These are phyloP conservation scores for Boechera stricta DNA, from an alignment of 345 rosid genomes.

Conservation along the genomic window DNA sequence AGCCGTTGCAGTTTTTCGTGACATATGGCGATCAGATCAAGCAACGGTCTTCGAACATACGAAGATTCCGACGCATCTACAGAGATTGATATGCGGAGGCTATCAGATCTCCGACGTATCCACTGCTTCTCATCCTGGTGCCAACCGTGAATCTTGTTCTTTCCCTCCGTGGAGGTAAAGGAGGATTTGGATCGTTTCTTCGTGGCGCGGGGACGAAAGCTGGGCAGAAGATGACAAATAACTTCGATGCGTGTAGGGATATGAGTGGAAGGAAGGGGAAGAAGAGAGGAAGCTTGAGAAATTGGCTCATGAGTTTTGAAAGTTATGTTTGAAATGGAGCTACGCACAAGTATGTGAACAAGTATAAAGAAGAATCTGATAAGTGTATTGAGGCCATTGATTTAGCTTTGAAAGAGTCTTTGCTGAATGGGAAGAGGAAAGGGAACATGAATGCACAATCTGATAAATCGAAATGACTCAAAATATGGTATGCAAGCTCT, in stretches of 20 bases:
- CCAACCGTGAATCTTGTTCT: constrained; percentile 75
- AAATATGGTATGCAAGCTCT: constrained; percentile 62
- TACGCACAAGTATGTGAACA: constrained; percentile 72
- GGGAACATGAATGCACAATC: constrained; percentile 33
- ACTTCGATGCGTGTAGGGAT: constrained; percentile 94
- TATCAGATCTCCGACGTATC: constrained; percentile 57
- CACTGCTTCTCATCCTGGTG: constrained; percentile 50
- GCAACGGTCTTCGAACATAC: constrained; percentile 66
- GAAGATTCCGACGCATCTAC: constrained; percentile 63
- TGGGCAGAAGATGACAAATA: constrained; percentile 94
- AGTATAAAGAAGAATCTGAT: constrained; percentile 75
- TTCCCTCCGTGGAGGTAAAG: constrained; percentile 86
- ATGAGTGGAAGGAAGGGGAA: constrained; percentile 94
- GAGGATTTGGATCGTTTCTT: constrained; percentile 94
- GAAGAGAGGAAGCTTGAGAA: constrained; percentile 84
- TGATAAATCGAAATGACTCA: constrained; percentile 57
- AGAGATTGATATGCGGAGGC: constrained; percentile 70
- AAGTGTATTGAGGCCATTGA: constrained; percentile 82
- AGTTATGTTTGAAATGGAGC: constrained; percentile 69
- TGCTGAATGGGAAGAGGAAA: constrained; percentile 58
- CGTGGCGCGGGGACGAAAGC: constrained; percentile 97
- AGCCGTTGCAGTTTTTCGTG: constrained; percentile 69
- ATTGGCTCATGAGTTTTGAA: constrained; percentile 78
- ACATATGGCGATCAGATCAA: constrained; percentile 60
- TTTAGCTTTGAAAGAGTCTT: constrained; percentile 71